Evolutionary conservation across 768 basidiomycete genomes (phyloP).

Genomic region (Heimioporus sp.): DNA sequence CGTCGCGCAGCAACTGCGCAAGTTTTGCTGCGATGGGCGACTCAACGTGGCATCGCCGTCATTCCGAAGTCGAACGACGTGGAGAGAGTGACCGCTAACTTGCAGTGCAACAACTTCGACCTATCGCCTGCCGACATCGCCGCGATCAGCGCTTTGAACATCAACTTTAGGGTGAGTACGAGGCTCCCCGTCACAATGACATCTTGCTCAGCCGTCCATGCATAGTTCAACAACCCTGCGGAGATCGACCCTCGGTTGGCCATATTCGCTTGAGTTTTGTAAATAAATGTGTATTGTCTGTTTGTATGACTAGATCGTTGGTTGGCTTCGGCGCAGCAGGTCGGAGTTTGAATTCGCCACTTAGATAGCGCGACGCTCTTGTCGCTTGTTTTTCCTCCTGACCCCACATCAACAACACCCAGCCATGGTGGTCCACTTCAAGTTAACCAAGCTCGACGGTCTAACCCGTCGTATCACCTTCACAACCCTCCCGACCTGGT

Average conservation of each 20-base stretch:
- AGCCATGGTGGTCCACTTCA: slow-evolving; percentile 53
- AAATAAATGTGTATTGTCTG: background rate
- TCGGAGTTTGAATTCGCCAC: slow-evolving; percentile 42
- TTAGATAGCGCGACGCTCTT: slow-evolving; percentile 13
- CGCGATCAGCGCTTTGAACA: slow-evolving; percentile 57
- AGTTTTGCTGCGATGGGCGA: slow-evolving; percentile 77
- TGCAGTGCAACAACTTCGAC: slow-evolving; percentile 45
- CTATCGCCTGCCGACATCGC: slow-evolving; percentile 59
- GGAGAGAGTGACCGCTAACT: slow-evolving; percentile 41
- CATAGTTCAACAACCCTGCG: slow-evolving; percentile 67
- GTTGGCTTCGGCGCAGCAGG: slow-evolving; percentile 29
- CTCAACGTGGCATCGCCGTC: slow-evolving; percentile 69
- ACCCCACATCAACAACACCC: slow-evolving; percentile 37
- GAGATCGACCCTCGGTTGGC: slow-evolving; percentile 62
- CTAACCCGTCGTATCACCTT: slow-evolving; percentile 63
- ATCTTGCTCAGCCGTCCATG: slow-evolving; percentile 4
- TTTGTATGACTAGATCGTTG: too few species aligned
- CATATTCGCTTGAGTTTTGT: slow-evolving; percentile 60
- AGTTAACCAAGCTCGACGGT: slow-evolving; percentile 55
- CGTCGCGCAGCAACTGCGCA: slow-evolving; percentile 45
- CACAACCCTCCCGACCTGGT: slow-evolving; percentile 51
- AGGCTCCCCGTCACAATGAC: background rate
- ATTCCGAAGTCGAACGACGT: slow-evolving; percentile 67
- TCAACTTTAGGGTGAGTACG: slow-evolving; percentile 55
- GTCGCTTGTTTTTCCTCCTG: slow-evolving; percentile 8